These are phyloP conservation scores for Plantago major DNA, from an alignment of 257 asterid genomes.

Conservation along the genomic window DNA sequence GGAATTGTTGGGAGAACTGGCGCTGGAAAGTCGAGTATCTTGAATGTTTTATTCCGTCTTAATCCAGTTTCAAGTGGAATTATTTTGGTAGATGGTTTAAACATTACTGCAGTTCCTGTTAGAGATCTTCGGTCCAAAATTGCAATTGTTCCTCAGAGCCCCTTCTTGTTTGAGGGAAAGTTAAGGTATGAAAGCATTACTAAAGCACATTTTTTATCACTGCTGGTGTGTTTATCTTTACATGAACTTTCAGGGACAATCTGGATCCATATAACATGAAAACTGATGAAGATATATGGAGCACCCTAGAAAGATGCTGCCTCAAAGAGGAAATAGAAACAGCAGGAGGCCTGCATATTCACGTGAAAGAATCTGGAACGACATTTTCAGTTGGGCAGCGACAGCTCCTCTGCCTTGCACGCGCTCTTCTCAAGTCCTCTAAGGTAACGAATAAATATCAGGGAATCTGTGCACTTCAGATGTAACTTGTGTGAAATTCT, in stretches of 20 bases:
- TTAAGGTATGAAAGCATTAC: conserved; percentile 45
- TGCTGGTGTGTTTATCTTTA: neutral
- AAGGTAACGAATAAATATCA: conserved; percentile 36
- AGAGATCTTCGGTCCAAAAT: conserved; percentile 73
- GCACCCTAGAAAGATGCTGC: conserved; percentile 64
- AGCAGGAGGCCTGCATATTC: conserved; percentile 71
- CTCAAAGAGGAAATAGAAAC: conserved; percentile 79
- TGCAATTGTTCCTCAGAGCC: conserved; percentile 86
- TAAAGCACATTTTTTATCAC: neutral
- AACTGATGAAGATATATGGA: conserved; percentile 64
- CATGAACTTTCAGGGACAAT: conserved; percentile 51
- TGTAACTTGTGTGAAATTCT: too few relatives aligned
- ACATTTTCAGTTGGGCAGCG: conserved; percentile 93
- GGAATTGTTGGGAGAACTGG: conserved; percentile 97
- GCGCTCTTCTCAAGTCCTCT: conserved; percentile 78
- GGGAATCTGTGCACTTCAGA: neutral
- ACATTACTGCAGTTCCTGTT: conserved; percentile 49
- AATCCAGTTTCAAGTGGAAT: conserved; percentile 59
- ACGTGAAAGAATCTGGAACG: conserved; percentile 72
- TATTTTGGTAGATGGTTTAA: conserved; percentile 56
- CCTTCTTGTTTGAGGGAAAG: conserved; percentile 91
- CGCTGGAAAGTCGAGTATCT: conserved; percentile 92
- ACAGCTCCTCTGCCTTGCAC: conserved; percentile 95
- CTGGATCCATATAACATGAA: conserved; percentile 59
- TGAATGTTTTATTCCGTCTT: conserved; percentile 79